Conservation (phyloP, 2,329 filamentous ascomycete species). For the Cadophora sp. region DNA sequence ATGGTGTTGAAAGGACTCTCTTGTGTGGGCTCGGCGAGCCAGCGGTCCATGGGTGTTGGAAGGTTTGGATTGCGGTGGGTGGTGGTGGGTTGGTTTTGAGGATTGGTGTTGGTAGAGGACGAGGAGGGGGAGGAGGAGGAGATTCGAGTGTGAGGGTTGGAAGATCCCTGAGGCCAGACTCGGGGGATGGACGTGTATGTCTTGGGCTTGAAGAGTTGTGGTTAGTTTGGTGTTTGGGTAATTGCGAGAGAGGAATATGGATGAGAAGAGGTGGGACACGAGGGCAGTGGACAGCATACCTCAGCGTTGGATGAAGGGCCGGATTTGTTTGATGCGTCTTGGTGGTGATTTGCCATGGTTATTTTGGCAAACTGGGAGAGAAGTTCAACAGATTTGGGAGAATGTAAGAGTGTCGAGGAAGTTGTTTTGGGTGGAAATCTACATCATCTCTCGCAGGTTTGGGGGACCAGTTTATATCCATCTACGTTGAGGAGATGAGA, state of each 20-base stretch:
- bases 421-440: neutral
- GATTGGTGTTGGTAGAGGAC: neutral
- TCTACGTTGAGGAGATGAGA: neutral
- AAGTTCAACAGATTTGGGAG: neutral
- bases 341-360: neutral
- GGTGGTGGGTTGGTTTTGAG: neutral
- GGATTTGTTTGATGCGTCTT: neutral
- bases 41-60: neutral
- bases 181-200: neutral
- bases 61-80: neutral
- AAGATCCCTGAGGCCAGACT: neutral
- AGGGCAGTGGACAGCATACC: neutral
- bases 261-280: too few relatives aligned
- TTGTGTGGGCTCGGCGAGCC: neutral
- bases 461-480: too few relatives aligned
- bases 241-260: neutral
- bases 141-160: neutral
- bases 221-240: neutral
- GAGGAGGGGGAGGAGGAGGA: neutral
- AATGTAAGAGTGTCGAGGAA: neutral
- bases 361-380: neutral
- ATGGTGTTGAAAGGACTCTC: conserved; percentile 3
- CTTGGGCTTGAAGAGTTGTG: neutral
- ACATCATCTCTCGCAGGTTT: neutral
- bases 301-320: neutral